These are phyloP conservation scores for Umbelopsis ramanniana DNA, from an alignment of 192 early-diverging fungal species.

Conservation along the genomic window DNA sequence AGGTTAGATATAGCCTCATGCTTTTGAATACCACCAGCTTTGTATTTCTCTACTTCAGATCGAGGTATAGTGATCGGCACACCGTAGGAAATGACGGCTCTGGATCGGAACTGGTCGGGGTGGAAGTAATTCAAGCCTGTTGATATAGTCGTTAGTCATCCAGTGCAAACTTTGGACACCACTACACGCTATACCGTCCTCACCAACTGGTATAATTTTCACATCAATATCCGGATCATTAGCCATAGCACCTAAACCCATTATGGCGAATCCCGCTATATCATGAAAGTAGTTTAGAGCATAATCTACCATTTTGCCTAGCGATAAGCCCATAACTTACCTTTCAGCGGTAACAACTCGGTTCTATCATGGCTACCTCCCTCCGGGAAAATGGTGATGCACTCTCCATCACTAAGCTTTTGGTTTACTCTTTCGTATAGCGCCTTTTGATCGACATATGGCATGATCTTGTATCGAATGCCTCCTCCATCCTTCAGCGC, in stretches of 20 bases:
- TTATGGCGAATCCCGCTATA: conserved; percentile 71
- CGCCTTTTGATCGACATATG: conserved; percentile 85
- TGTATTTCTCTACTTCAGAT: conserved; percentile 83
- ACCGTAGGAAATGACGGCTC: conserved; percentile 96
- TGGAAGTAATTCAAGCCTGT: conserved; percentile 93
- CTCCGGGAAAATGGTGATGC: conserved; percentile 96
- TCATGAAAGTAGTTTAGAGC: neutral
- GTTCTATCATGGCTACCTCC: conserved; percentile 95
- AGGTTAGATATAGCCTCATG: conserved; percentile 78
- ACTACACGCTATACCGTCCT: neutral
- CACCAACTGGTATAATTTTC: conserved; percentile 83
- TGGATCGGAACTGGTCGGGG: conserved; percentile 90
- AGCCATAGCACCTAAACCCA: conserved; percentile 87
- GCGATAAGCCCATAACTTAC: conserved; percentile 22
- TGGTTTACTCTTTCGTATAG: conserved; percentile 83
- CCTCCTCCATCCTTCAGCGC: conserved; percentile 58
- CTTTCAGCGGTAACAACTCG: conserved; percentile 93
- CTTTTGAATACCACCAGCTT: conserved; percentile 78
- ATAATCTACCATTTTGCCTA: neutral
- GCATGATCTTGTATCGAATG: conserved; percentile 60
- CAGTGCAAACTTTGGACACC: neutral
- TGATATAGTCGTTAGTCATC: neutral
- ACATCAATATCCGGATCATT: conserved; percentile 80
- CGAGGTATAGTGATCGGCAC: conserved; percentile 80
- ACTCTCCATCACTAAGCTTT: conserved; percentile 66